Evolutionary conservation across 371 early-diverging fungal species (phyloP).

Genomic region (Entomophthora muscae): DNA sequence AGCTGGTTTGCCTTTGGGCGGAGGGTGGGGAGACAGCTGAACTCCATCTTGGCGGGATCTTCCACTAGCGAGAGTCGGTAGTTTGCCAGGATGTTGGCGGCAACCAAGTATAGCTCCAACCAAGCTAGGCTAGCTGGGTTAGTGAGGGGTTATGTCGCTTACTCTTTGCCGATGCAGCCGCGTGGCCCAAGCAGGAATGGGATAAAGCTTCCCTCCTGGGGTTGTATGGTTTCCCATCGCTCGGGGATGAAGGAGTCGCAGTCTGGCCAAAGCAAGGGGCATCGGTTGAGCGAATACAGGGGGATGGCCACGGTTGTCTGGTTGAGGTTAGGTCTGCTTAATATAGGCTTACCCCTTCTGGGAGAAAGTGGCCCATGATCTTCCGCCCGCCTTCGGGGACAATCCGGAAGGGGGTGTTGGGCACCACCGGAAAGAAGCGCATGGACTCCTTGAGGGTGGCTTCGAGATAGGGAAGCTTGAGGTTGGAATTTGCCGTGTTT

Average conservation of each 20-base stretch:
- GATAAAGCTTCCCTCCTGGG: not conserved
- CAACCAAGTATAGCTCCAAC: not conserved
- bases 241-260: not conserved
- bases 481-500: not conserved
- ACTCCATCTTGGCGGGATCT: not conserved
- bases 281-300: not conserved
- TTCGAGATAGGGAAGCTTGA: conserved; percentile 15
- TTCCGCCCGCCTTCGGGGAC: conserved; percentile 14
- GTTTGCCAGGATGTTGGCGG: not conserved
- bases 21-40: not conserved
- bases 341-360: not conserved
- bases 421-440: conserved; percentile 14
- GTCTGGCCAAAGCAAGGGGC: not conserved
- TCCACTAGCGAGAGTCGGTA: not conserved
- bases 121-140: conserved; percentile 2
- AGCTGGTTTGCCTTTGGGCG: not conserved
- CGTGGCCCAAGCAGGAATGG: conserved; percentile 1
- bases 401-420: conserved; percentile 14
- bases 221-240: not conserved
- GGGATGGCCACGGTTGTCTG: not conserved
- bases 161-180: conserved; percentile 6
- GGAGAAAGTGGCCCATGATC: conserved; percentile 11
- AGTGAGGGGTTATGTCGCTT: not conserved
- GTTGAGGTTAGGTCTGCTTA: not conserved
- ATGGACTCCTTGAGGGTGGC: conserved; percentile 20